A percentile compares a stretch with the other conserved stretches of the same genome.
Conservation (phyloP, 2,329 filamentous ascomycete species). For the Samsoniella hepiali region DNA sequence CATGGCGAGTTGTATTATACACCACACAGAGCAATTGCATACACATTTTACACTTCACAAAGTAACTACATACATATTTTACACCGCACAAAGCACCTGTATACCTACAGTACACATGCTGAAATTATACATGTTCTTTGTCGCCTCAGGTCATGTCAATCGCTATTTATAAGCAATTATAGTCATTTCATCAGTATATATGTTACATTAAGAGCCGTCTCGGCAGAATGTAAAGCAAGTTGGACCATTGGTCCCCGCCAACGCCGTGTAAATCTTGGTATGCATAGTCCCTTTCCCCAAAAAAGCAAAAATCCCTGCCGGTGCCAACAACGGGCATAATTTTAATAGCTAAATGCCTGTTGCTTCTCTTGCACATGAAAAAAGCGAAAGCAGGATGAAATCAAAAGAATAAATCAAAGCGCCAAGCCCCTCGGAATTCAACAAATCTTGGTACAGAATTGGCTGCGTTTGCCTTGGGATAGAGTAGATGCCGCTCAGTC, state of each 20-base stretch:
- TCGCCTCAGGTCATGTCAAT: not conserved
- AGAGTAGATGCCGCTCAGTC: constrained; percentile 56
- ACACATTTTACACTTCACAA: not conserved
- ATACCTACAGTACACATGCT: not conserved
- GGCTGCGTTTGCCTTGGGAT: not conserved
- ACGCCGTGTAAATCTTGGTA: constrained; percentile 7
- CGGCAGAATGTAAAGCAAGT: constrained; percentile 2
- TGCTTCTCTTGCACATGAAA: not conserved
- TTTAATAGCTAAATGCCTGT: not conserved
- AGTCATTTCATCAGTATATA: not conserved
- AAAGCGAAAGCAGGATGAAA: not conserved
- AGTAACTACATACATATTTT: constrained; percentile 16
- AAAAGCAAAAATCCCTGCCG: not conserved
- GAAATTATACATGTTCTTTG: not conserved
- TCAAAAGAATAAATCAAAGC: not conserved
- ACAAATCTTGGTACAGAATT: not conserved
- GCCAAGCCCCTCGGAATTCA: not conserved
- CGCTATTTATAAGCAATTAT: not conserved
- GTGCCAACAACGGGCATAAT: not conserved
- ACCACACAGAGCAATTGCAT: constrained; percentile 1
- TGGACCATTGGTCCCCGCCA: not conserved
- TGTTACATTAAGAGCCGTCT: not conserved
- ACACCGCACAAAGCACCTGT: not conserved
- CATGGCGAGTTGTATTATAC: constrained; percentile 17
- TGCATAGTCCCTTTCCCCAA: not conserved